phyloP scores from a whole-genome alignment of 192 early-diverging fungal genomes.

The Phycomyces nitens region DNA sequence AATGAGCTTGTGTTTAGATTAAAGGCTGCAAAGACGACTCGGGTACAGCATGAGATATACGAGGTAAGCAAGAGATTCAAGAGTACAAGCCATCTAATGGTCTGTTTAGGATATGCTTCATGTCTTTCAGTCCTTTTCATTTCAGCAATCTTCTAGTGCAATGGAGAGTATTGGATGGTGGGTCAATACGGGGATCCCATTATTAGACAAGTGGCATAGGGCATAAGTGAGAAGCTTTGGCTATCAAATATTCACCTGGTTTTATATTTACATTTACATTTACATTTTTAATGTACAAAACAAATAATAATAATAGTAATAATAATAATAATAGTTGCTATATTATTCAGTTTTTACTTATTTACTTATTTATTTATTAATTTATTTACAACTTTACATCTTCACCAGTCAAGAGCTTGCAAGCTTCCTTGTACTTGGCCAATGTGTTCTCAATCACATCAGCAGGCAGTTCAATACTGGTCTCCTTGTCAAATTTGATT shows the following conservation, averaged over 20 bases:
- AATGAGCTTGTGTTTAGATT: slow-evolving; percentile 35
- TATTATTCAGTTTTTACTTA: background rate
- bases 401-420: slow-evolving; percentile 76
- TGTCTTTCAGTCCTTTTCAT: slow-evolving; percentile 32
- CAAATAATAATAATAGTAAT: background rate
- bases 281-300: background rate
- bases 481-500: slow-evolving; percentile 84
- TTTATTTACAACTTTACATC: slow-evolving; percentile 59
- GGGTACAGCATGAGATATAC: slow-evolving; percentile 28
- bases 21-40: slow-evolving; percentile 6
- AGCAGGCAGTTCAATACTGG: slow-evolving; percentile 79
- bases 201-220: slow-evolving; percentile 10
- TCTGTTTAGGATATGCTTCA: slow-evolving; percentile 29
- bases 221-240: background rate
- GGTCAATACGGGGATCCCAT: slow-evolving; percentile 9
- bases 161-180: slow-evolving; percentile 33
- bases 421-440: slow-evolving; percentile 89
- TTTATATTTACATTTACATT: too few relatives aligned
- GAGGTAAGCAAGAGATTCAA: slow-evolving; percentile 11
- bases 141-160: slow-evolving; percentile 17
- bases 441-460: slow-evolving; percentile 83
- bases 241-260: too few relatives aligned
- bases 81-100: background rate
- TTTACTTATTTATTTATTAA: background rate
- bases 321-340: background rate